Evolutionary conservation across 345 rosid species (phyloP).

Genomic region (Raphanus raphanistrum): DNA sequence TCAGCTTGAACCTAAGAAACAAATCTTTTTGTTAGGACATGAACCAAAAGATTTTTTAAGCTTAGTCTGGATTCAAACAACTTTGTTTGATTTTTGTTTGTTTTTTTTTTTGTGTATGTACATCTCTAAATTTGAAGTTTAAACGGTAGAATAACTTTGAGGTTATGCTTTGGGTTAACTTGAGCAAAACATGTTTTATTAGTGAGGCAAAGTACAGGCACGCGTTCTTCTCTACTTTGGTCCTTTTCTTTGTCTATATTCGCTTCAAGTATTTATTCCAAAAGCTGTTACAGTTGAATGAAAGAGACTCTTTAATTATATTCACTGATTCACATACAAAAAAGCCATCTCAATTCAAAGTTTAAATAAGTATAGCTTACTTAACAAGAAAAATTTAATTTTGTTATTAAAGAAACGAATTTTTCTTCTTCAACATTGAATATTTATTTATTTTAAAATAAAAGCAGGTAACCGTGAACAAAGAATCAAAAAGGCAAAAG

Average conservation of each 20-base stretch:
- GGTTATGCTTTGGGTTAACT: conserved; percentile 14
- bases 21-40: background rate
- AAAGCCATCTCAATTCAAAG: conserved; percentile 25
- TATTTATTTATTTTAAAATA: conserved; percentile 17
- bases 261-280: conserved; percentile 32
- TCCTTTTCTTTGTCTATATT: conserved; percentile 32
- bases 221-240: conserved; percentile 37
- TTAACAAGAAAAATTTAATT: conserved; percentile 18
- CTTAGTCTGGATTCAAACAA: background rate
- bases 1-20: background rate
- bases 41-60: background rate
- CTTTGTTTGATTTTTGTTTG: background rate
- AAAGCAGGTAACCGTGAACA: conserved; percentile 36
- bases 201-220: conserved; percentile 37
- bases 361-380: conserved; percentile 9
- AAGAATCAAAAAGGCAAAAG: conserved; percentile 33
- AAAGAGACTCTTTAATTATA: conserved; percentile 17
- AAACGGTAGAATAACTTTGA: background rate
- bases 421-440: conserved; percentile 28
- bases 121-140: background rate
- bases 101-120: background rate
- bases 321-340: conserved; percentile 5
- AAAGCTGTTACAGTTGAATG: conserved; percentile 22
- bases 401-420: conserved; percentile 17
- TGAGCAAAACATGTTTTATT: conserved; percentile 32